Evolutionary conservation across 768 basidiomycete genomes (phyloP), one percentile per base, ranked within the genome.

Genomic region (Cantharellus cinnabarinus): DNA sequence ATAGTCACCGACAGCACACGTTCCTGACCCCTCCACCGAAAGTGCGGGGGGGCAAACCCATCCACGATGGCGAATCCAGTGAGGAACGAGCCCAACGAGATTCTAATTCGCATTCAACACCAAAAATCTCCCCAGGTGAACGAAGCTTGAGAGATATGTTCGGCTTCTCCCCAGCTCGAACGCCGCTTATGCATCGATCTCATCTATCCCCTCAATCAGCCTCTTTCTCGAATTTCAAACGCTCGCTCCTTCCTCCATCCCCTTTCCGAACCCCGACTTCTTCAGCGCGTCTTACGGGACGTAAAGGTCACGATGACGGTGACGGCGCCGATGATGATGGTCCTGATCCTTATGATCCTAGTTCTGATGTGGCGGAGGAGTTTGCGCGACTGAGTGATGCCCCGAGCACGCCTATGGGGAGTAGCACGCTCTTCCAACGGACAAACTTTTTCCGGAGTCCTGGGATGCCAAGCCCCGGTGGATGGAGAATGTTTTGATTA

Each of bases 151-250:
- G 52, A 14, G 52, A 54, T 10, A 54, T 37, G 52, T 54, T 54
- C 38, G 52, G 10, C 34, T 70, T 82, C 15, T 83, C 83, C 1
- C 78, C 81, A 0, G 68, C 73, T 20, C 76, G 76, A n/a, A 84
- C 83, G 0, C 82, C 83, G 0, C 67, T 85, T 4, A 83, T 82
- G 0, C 80, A 83, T 66, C 77, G 75, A 63, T 7, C 7, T 10
- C 52, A 54, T 37, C 10, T 54, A 14, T 54, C 3, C 59, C 61
- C 0, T 48, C 58, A 37, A 50, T 53, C 5, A 52, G 15, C 34
- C 39, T 5, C 7, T 35, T 39, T 57, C 56, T 5, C 15, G 51
- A 10, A 54, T 37, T 54, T 10, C 52, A 54, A 54, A 37, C 52
- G 52, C 10, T 54, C 52, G 14, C 52, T 54, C 35, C 52, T 54